Percentiles rank a stretch among this genome's conserved stretches.
Conservation (phyloP, 805 yeast species). For the Kurtzmaniella cleridarum region DNA sequence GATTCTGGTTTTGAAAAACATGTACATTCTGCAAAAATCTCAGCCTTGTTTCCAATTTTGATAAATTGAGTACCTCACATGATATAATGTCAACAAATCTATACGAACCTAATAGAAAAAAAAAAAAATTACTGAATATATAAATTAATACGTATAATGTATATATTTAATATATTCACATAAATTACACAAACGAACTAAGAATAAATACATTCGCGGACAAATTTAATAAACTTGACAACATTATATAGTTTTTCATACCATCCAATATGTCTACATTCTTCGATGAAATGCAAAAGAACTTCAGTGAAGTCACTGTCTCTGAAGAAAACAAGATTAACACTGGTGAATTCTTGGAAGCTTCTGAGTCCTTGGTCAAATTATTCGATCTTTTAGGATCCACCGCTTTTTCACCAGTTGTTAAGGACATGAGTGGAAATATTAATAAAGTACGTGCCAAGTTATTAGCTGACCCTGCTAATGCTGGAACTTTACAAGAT, state of each 20-base stretch:
- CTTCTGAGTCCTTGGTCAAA: constrained; percentile 77
- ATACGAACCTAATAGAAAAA: background rate
- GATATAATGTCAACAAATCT: background rate
- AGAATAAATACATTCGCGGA: background rate
- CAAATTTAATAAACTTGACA: background rate
- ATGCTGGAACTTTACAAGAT: constrained; percentile 67
- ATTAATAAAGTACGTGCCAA: constrained; percentile 68
- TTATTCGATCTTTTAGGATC: constrained; percentile 82
- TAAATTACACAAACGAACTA: background rate
- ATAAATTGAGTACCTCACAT: background rate
- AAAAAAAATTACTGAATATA: no score
- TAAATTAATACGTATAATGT: no score
- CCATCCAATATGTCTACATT: constrained; percentile 55
- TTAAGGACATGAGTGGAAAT: constrained; percentile 84
- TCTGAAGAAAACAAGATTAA: constrained; percentile 54
- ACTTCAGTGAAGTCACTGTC: constrained; percentile 72
- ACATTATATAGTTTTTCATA: background rate
- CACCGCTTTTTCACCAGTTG: constrained; percentile 79
- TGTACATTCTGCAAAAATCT: no score
- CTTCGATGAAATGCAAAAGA: constrained; percentile 71
- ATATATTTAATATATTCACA: no score
- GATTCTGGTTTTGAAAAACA: no score
- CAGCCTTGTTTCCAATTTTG: constrained; percentile 2
- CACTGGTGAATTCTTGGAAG: constrained; percentile 74
- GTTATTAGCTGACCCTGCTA: constrained; percentile 58